These are phyloP conservation scores for Chlorella sp. DNA, from an alignment of 139 green algal genomes.

Conservation along the genomic window DNA sequence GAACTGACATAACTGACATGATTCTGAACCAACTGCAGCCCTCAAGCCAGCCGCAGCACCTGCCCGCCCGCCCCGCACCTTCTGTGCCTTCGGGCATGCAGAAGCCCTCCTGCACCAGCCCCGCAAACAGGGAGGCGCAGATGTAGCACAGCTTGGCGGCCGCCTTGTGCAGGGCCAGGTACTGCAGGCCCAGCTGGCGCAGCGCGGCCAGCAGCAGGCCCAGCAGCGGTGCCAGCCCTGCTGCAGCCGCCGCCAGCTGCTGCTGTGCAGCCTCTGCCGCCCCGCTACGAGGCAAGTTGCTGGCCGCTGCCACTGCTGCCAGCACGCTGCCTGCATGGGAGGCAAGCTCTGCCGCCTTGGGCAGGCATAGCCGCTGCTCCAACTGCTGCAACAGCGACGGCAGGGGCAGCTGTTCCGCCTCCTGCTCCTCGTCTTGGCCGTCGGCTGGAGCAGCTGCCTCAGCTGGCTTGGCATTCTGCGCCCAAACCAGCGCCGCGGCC, in stretches of 20 bases:
- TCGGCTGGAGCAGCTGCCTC: background rate
- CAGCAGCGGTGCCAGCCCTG: slow-evolving; percentile 60
- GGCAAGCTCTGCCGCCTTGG: background rate
- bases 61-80: background rate
- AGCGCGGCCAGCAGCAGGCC: slow-evolving; percentile 52
- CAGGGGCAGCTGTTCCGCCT: slow-evolving; percentile 17
- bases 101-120: slow-evolving; percentile 90
- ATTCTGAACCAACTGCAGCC: too few relatives aligned
- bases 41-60: background rate
- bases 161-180: slow-evolving; percentile 71
- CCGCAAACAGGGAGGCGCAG: slow-evolving; percentile 75
- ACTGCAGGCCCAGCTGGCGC: slow-evolving; percentile 48
- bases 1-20: too few relatives aligned
- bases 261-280: background rate
- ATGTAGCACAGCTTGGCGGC: slow-evolving; percentile 90
- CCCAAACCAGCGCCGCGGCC: slow-evolving; percentile 70
- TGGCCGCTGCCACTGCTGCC: slow-evolving; percentile 4
- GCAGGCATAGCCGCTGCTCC: slow-evolving; percentile 21
- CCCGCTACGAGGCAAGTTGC: background rate
- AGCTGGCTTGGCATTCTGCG: slow-evolving; percentile 51
- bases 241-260: slow-evolving; percentile 26
- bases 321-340: slow-evolving; percentile 1
- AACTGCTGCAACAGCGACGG: slow-evolving; percentile 28
- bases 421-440: background rate
- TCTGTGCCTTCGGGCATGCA: slow-evolving; percentile 67